A percentile compares a stretch with the other conserved stretches of the same genome.
These are phyloP conservation scores for Geotrichum phurueaensis DNA, from an alignment of 1,139 yeast species.

Conservation along the genomic window DNA sequence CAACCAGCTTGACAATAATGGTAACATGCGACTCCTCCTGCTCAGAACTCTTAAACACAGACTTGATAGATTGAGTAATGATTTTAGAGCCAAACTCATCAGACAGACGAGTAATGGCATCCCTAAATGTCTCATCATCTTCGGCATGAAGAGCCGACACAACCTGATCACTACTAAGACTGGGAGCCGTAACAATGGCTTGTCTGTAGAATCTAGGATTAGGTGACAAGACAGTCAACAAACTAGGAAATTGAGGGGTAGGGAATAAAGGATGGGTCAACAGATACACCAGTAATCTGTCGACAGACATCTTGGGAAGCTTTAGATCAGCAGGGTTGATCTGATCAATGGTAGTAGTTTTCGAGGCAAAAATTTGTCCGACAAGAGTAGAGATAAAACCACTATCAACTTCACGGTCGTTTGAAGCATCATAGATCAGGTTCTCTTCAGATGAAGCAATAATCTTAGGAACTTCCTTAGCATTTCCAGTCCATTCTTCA, in stretches of 20 bases:
- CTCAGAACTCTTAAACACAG: conserved; percentile 15
- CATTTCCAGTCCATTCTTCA: conserved; percentile 26
- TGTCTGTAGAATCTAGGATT: conserved; percentile 67
- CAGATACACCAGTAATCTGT: conserved; percentile 60
- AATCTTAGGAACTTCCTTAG: conserved; percentile 19
- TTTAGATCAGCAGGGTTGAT: conserved; percentile 10
- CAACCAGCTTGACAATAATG: conserved; percentile 39
- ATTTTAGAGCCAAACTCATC: conserved; percentile 46
- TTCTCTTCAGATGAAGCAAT: conserved; percentile 17
- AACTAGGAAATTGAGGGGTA: conserved; percentile 46
- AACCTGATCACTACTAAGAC: conserved; percentile 58
- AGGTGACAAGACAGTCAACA: conserved; percentile 46
- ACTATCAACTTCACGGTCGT: conserved; percentile 61
- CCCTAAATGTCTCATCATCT: conserved; percentile 60
- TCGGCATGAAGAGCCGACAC: conserved; percentile 47
- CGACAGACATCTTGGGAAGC: conserved; percentile 24
- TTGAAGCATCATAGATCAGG: conserved; percentile 53
- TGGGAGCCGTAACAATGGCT: conserved; percentile 73
- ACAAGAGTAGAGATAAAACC: conserved; percentile 41
- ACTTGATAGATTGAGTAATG: conserved; percentile 27
- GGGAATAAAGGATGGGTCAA: conserved; percentile 88
- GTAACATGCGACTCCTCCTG: conserved; percentile 18
- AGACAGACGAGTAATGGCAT: conserved; percentile 58
- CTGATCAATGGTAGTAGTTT: conserved; percentile 9
- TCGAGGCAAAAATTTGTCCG: conserved; percentile 13